Conservation (phyloP, 345 rosid genomes). For the Euclidium syriacum region DNA sequence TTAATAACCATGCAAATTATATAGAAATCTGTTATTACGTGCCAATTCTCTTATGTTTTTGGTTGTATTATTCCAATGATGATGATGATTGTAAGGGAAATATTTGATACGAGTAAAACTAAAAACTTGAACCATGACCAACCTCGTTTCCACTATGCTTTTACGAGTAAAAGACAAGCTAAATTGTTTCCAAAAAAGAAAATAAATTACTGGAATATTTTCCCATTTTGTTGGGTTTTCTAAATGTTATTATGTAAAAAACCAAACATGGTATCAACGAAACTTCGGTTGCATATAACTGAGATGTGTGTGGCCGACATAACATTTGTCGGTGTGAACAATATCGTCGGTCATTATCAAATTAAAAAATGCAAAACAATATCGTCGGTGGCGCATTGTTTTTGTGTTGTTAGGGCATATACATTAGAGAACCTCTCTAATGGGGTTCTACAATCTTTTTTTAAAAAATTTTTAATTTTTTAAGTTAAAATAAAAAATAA, state of each 20-base stretch:
- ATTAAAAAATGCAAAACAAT: background rate
- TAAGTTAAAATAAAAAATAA: too few species aligned
- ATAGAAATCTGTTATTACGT: slow-evolving; percentile 10
- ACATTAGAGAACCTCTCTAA: too few species aligned
- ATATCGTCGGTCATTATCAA: background rate
- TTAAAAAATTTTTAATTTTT: too few species aligned
- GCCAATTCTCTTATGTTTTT: background rate
- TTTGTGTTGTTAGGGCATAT: background rate
- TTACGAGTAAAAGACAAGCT: background rate
- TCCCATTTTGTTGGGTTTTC: background rate
- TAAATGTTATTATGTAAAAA: background rate
- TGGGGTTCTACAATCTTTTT: too few species aligned
- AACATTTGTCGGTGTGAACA: slow-evolving; percentile 23
- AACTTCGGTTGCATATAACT: slow-evolving; percentile 1
- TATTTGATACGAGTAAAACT: background rate
- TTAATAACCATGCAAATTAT: slow-evolving; percentile 14
- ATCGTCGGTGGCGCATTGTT: slow-evolving; percentile 27
- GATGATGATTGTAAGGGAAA: background rate
- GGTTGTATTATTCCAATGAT: background rate
- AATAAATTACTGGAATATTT: background rate
- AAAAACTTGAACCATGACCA: background rate
- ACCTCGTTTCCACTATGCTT: background rate
- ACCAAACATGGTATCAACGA: background rate
- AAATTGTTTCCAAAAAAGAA: background rate
- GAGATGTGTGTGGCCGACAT: slow-evolving; percentile 23